These are phyloP conservation scores for Phanerochaete sordida DNA, from an alignment of 768 basidiomycete species.

Conservation along the genomic window DNA sequence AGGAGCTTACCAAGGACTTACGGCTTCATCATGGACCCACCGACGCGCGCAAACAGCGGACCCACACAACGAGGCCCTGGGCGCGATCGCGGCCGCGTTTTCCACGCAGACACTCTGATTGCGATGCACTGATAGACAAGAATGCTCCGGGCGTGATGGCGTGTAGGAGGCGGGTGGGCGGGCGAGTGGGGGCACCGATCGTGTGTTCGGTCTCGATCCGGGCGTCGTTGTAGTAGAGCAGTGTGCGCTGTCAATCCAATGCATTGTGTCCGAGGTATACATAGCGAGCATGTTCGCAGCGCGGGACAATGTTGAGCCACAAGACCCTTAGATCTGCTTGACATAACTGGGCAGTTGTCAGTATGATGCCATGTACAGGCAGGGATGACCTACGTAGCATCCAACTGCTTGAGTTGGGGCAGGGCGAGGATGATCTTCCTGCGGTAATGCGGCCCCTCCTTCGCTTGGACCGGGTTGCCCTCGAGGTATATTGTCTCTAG, in stretches of 20 bases:
- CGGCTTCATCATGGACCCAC: constrained; percentile 5
- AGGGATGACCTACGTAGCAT: constrained; percentile 76
- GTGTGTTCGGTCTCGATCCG: neutral
- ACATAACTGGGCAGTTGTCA: constrained; percentile 17
- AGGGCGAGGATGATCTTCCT: constrained; percentile 86
- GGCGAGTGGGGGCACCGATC: neutral
- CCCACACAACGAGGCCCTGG: neutral
- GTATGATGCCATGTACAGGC: neutral
- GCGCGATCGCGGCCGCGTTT: constrained; percentile 3
- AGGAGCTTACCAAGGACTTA: neutral
- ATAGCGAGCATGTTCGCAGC: neutral
- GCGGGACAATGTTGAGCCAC: neutral
- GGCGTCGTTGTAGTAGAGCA: neutral
- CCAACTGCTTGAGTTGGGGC: constrained; percentile 89
- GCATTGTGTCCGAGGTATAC: neutral
- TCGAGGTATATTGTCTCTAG: constrained; percentile 93
- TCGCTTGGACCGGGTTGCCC: constrained; percentile 85
- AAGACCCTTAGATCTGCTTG: constrained; percentile 10
- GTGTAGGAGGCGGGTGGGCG: neutral
- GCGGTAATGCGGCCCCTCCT: constrained; percentile 75
- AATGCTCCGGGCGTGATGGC: neutral
- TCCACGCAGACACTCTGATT: constrained; percentile 3
- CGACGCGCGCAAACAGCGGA: neutral
- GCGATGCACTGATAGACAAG: constrained; percentile 8
- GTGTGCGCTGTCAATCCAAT: neutral